These are phyloP conservation scores for Pecoramyces ruminantium DNA, from an alignment of 192 early-diverging fungal species.

Conservation along the genomic window DNA sequence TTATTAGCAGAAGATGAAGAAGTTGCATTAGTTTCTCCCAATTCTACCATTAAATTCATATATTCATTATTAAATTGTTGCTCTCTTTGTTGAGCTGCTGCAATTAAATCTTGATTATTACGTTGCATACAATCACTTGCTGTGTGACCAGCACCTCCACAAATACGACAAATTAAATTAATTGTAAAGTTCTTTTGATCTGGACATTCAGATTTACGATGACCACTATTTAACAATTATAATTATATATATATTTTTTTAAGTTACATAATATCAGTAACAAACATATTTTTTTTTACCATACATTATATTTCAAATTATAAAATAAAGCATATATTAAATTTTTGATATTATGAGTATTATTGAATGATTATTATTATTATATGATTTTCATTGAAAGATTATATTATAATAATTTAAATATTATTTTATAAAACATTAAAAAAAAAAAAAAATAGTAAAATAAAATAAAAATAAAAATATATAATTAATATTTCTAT, in stretches of 20 bases:
- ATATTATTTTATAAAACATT: no score
- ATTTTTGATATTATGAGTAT: no score
- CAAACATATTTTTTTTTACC: no score
- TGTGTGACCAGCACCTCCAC: constrained; percentile 77
- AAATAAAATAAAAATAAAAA: no score
- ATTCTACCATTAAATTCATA: constrained; percentile 82
- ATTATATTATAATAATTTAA: no score
- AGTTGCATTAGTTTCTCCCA: constrained; percentile 9
- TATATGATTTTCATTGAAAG: no score
- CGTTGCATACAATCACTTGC: constrained; percentile 80
- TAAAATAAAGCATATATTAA: no score
- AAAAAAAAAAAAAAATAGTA: no score
- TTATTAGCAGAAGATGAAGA: not conserved
- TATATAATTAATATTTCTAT: no score
- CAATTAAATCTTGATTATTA: constrained; percentile 62
- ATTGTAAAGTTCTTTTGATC: constrained; percentile 72
- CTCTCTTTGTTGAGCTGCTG: constrained; percentile 57
- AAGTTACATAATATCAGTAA: not conserved
- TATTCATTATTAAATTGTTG: constrained; percentile 81
- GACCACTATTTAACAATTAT: constrained; percentile 18
- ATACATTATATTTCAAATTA: no score
- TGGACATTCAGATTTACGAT: constrained; percentile 81
- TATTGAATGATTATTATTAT: no score
- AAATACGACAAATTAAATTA: constrained; percentile 73
- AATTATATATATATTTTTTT: not conserved